Evolutionary conservation across 345 rosid species (phyloP), one percentile per base, ranked within the genome.

Genomic region (Trapa bicornis): DNA sequence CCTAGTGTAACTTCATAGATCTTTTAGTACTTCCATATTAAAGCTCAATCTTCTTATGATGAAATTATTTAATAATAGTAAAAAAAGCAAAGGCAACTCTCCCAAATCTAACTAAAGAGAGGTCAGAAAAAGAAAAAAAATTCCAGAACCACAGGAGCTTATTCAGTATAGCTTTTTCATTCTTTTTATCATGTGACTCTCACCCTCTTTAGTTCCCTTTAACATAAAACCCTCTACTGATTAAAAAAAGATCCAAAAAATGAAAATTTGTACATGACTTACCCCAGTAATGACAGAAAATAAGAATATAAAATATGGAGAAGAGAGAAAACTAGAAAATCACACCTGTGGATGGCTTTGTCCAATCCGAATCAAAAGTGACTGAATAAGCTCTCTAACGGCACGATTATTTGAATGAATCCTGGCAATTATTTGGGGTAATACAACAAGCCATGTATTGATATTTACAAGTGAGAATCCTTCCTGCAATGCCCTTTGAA

Each of bases 401-500:
- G 97, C 91, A 74, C 76, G 90, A 75, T 85, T 91, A 77, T 94
- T 94, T 68, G 97, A 94, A 82, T 94, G 99, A 73, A 94, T 94
- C 82, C 99, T 85, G 75, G 99, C 99, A 76, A 94, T 94, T 81
- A 94, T 94, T 81, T 94, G 99, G 33, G 99, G 99, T 71, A 94
- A 80, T 75, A 94, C 96, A 72, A 82, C 97, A 71, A 94, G 86
- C 99, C 99, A 94, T 43, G 99, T 94, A 76, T 94, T 85, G 68
- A 94, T 91, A 78, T 89, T 94, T 75, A 94, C 97, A 81, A 78
- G 89, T 42, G 75, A 69, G 79, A 94, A 91, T 74, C 99, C 99
- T 69, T 74, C 84, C 84, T 81, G 81, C 53, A 94, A 72, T 70
- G 99, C 99, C 77, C 62, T 75, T 80, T 94, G 99, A 77, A 94